Percentiles rank a stretch among this genome's conserved stretches.
These are phyloP conservation scores for Annulohypoxylon truncatum DNA, from an alignment of 2,329 filamentous ascomycete genomes.

Conservation along the genomic window DNA sequence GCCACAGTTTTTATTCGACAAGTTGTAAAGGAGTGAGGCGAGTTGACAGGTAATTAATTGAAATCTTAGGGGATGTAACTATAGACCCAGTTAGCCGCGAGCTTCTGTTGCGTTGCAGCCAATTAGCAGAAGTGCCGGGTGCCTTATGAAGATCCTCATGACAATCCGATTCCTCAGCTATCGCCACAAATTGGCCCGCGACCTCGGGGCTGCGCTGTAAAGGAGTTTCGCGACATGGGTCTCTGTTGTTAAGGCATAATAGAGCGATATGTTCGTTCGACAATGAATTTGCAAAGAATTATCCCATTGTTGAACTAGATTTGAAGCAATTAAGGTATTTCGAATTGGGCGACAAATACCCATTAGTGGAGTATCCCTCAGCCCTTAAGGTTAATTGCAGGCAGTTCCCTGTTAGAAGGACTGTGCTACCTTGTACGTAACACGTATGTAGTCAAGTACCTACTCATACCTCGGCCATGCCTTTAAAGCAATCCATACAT, in stretches of 20 bases:
- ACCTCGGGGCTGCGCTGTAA: slow-evolving; percentile 9
- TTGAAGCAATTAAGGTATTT: background rate
- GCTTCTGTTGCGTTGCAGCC: slow-evolving; percentile 34
- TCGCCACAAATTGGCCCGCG: slow-evolving; percentile 13
- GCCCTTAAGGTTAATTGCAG: background rate
- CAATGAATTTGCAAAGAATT: background rate
- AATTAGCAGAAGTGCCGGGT: slow-evolving; percentile 27
- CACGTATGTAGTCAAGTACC: background rate
- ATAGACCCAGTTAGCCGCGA: slow-evolving; percentile 27
- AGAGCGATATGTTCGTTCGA: slow-evolving; percentile 15
- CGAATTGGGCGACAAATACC: background rate
- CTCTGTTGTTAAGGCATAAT: background rate
- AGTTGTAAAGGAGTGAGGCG: slow-evolving; percentile 12
- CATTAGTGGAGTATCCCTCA: background rate
- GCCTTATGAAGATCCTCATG: slow-evolving; percentile 38
- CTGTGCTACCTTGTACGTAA: background rate
- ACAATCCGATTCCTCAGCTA: slow-evolving; percentile 17
- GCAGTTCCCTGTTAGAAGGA: background rate
- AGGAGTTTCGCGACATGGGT: slow-evolving; percentile 2
- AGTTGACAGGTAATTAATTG: slow-evolving; percentile 14
- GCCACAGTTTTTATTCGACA: slow-evolving; percentile 17
- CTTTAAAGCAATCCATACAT: background rate
- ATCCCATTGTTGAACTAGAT: background rate
- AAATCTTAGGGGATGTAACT: slow-evolving; percentile 29
- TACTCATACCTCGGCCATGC: background rate